phyloP scores from a whole-genome alignment of 257 asterid genomes.

The Ballota nigra region DNA sequence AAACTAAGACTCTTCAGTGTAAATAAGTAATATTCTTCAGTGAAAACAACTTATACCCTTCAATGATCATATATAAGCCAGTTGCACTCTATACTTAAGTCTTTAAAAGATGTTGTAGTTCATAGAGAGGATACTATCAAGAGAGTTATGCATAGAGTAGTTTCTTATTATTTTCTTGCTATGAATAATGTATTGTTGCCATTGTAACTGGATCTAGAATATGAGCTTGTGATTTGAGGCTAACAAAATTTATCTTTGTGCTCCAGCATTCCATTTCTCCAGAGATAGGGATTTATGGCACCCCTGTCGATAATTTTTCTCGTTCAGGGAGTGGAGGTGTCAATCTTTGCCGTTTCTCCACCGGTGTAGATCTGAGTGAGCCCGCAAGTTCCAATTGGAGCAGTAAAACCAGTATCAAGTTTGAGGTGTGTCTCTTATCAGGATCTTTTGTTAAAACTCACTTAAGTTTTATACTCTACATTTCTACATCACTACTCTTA shows the following conservation, averaged over 20 bases:
- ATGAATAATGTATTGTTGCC: not conserved
- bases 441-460: constrained; percentile 6
- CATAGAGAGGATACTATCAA: not conserved
- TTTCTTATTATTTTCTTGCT: constrained; percentile 5
- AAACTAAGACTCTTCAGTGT: too few relatives aligned
- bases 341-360: constrained; percentile 78
- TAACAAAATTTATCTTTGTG: constrained; percentile 22
- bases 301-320: constrained; percentile 79
- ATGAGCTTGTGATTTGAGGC: too few relatives aligned
- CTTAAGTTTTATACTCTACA: not conserved
- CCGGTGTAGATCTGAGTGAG: constrained; percentile 88
- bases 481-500: not conserved
- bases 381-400: constrained; percentile 97
- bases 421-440: constrained; percentile 58
- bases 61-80: too few relatives aligned
- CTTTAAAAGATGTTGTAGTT: too few relatives aligned
- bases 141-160: not conserved
- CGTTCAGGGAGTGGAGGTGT: constrained; percentile 90
- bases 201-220: not conserved
- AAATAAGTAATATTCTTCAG: too few relatives aligned
- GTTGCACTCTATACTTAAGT: too few relatives aligned
- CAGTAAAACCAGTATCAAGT: constrained; percentile 86
- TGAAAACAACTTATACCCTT: too few relatives aligned
- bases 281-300: constrained; percentile 83
- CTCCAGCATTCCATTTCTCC: constrained; percentile 88